Base-by-base conservation (phyloP, 1,284 basidiomycete genomes). In the Apiotrichum akiyoshidainum region DNA sequence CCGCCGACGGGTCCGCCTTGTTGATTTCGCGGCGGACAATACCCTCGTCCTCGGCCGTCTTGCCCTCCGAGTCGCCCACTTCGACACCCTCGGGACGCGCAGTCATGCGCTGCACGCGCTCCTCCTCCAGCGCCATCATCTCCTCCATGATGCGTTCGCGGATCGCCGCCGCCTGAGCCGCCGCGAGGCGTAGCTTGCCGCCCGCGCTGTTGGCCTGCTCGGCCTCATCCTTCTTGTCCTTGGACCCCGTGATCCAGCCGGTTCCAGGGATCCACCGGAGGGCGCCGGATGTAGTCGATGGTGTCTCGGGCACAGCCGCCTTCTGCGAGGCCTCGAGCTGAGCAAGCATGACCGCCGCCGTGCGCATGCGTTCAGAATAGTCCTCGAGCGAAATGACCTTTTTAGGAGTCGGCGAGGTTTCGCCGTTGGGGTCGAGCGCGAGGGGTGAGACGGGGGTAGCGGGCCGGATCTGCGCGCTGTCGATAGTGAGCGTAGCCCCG, bases 321-420 rank as follows among this genome's bases (percentile, higher is more conserved):
- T 50, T 35, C 49, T 90, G 81, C 61, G 86, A 93, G 0, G 91
- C 87, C 68, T 94, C 97, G 46, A 99, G 84, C 78, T 99, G 95
- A 1, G 95, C 89, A 22, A 99, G 86, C 95, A 99, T 98, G 68
- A 99, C 88, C 5, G 96, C 95, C 1, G 95, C 95, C 12, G 93
- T 98, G 16, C 92, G 87, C 95, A 99, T 99, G 46, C 95, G 86
- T 69, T 97, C 91, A 0, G 95, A 95, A 74, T 99, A 99, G 68
- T 99, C 95, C 70, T 99, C 94, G 34, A 99, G 80, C 1, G 80
- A 80, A 58, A 81, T 78, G 10, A 75, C 68, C 2, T 69, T 71
- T 46, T 77, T 73, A 16, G 64, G 59, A 10, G 70, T 41, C 17
- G 33, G 33, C 11, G 39, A 21, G 22, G 39, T 45, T 34, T 55